A percentile compares a stretch with the other conserved stretches of the same genome.
Evolutionary conservation across 1,284 basidiomycete genomes (phyloP).

Genomic region (Boletus subluridellus): DNA sequence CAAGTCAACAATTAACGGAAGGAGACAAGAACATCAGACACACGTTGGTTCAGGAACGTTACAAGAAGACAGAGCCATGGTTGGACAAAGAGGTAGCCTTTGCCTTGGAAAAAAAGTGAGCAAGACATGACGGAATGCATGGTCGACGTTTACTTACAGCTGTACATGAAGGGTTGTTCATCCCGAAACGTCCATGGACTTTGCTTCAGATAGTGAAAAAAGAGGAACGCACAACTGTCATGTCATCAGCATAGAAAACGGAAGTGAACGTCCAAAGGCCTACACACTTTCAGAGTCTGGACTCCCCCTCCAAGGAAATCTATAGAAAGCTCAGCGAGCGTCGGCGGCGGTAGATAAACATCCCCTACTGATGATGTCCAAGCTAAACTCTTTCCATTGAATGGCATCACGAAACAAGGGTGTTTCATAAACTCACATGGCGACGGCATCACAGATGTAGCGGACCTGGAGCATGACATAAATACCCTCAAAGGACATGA

Average conservation of each 20-base stretch:
- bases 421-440: conserved; percentile 14
- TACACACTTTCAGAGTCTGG: conserved; percentile 12
- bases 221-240: conserved; percentile 15
- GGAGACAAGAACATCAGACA: neutral
- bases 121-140: neutral
- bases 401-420: neutral
- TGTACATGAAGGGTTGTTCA: neutral
- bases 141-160: conserved; percentile 6
- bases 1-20: neutral
- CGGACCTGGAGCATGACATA: conserved; percentile 16
- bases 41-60: conserved; percentile 14
- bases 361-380: conserved; percentile 16
- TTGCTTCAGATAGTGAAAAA: neutral
- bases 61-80: neutral
- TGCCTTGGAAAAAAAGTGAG: conserved; percentile 6
- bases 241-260: neutral
- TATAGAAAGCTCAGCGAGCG: conserved; percentile 1
- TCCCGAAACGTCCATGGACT: neutral
- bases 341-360: neutral
- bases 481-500: neutral
- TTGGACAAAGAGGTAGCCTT: conserved; percentile 6
- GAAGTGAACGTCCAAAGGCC: neutral
- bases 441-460: conserved; percentile 21
- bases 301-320: conserved; percentile 14
- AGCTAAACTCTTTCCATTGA: conserved; percentile 5